These are phyloP conservation scores for Capronia americana DNA, from an alignment of 2,329 filamentous ascomycete genomes.

Conservation along the genomic window DNA sequence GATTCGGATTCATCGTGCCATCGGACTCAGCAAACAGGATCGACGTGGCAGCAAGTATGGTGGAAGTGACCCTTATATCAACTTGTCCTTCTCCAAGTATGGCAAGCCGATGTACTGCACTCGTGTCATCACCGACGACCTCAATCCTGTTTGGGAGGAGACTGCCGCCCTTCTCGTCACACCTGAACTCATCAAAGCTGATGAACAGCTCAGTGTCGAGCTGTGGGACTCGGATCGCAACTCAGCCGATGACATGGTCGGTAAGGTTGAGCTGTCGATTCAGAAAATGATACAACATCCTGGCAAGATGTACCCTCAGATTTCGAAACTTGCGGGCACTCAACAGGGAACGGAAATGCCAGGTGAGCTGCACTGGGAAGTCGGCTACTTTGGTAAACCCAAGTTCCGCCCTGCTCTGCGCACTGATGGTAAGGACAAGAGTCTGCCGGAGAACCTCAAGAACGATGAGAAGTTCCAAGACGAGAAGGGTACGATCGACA, in stretches of 20 bases:
- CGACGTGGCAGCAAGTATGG: slow-evolving; percentile 79
- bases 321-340: slow-evolving; percentile 81
- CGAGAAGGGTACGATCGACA: slow-evolving; percentile 80
- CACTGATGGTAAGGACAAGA: slow-evolving; percentile 83
- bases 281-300: slow-evolving; percentile 95
- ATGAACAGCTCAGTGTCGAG: slow-evolving; percentile 91
- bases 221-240: slow-evolving; percentile 95
- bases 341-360: slow-evolving; percentile 88
- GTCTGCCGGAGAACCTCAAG: slow-evolving; percentile 74
- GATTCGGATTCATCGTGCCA: slow-evolving; percentile 86
- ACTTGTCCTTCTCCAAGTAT: slow-evolving; percentile 92
- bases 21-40: slow-evolving; percentile 91
- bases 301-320: slow-evolving; percentile 88
- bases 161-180: slow-evolving; percentile 84
- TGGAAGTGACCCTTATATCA: slow-evolving; percentile 94
- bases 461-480: slow-evolving; percentile 81
- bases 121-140: slow-evolving; percentile 89
- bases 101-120: slow-evolving; percentile 98
- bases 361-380: slow-evolving; percentile 92
- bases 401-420: slow-evolving; percentile 82
- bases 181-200: slow-evolving; percentile 85
- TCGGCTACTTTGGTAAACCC: slow-evolving; percentile 92
- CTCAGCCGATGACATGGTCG: slow-evolving; percentile 91
- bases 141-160: slow-evolving; percentile 93
- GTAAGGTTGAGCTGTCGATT: slow-evolving; percentile 91